These are phyloP conservation scores for Pseudogymnoascus sp. DNA, from an alignment of 2,329 filamentous ascomycete species.

Conservation along the genomic window DNA sequence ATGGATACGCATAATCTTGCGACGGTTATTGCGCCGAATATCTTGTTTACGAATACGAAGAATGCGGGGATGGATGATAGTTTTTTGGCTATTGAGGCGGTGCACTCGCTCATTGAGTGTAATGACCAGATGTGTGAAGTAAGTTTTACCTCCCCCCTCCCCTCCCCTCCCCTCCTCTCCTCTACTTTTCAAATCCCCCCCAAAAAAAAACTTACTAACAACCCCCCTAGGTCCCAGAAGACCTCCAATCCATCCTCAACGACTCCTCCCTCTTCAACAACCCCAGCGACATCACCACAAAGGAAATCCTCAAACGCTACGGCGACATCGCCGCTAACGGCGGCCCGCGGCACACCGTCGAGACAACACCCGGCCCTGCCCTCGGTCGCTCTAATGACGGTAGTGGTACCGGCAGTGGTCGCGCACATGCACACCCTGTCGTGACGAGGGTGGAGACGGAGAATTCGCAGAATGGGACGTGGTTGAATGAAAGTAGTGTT, in stretches of 20 bases:
- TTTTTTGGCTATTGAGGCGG: slow-evolving; percentile 87
- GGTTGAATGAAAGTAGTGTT: slow-evolving; percentile 77
- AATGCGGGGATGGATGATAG: slow-evolving; percentile 70
- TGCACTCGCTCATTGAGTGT: slow-evolving; percentile 81
- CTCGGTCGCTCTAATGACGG: slow-evolving; percentile 44
- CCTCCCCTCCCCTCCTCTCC: too few species aligned
- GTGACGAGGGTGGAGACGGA: slow-evolving; percentile 77
- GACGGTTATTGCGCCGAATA: slow-evolving; percentile 94
- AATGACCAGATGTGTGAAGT: slow-evolving; percentile 98
- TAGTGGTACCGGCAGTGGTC: slow-evolving; percentile 27
- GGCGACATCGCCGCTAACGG: slow-evolving; percentile 57
- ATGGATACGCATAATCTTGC: slow-evolving; percentile 98
- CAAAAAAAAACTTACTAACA: background rate
- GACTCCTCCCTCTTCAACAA: slow-evolving; percentile 76
- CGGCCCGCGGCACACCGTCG: slow-evolving; percentile 49
- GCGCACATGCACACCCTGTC: slow-evolving; percentile 38
- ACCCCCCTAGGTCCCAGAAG: slow-evolving; percentile 69
- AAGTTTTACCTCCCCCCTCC: slow-evolving; percentile 30
- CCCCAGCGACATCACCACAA: slow-evolving; percentile 82
- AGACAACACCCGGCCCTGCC: slow-evolving; percentile 36
- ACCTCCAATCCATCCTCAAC: slow-evolving; percentile 76
- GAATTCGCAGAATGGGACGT: slow-evolving; percentile 57
- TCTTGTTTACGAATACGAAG: slow-evolving; percentile 65
- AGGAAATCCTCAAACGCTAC: slow-evolving; percentile 92
- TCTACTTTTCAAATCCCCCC: too few species aligned